Percentiles rank a stretch among this genome's conserved stretches.
These are phyloP conservation scores for Dimargaris xerosporica DNA, from an alignment of 192 early-diverging fungal genomes.

Conservation along the genomic window DNA sequence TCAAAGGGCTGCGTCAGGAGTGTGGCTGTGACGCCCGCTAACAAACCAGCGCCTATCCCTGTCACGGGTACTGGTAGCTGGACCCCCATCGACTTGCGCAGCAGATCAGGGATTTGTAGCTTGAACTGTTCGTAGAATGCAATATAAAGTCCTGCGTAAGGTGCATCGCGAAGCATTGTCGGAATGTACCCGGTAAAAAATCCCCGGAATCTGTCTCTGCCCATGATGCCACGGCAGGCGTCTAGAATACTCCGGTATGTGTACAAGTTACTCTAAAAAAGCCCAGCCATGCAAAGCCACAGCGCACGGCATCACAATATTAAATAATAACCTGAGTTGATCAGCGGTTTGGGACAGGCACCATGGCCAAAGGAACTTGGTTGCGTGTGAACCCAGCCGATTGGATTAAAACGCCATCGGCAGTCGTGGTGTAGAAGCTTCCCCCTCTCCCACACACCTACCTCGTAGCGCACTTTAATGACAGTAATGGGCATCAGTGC, in stretches of 20 bases:
- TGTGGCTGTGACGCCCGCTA: constrained; percentile 59
- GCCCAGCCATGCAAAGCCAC: not conserved
- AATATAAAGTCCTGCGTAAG: constrained; percentile 80
- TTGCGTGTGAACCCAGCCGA: no score
- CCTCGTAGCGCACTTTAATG: constrained; percentile 83
- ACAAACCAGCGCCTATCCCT: constrained; percentile 44
- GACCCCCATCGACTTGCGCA: constrained; percentile 19
- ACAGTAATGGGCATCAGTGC: constrained; percentile 89
- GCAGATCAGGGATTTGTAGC: constrained; percentile 19
- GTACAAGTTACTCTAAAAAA: constrained; percentile 60
- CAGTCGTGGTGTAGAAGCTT: no score
- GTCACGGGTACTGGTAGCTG: constrained; percentile 36
- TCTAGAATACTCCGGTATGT: constrained; percentile 53
- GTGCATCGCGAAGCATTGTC: constrained; percentile 77
- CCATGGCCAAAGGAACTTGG: no score
- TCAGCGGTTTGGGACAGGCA: no score
- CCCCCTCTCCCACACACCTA: no score
- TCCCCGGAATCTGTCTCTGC: constrained; percentile 49
- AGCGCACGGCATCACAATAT: no score
- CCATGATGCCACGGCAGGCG: constrained; percentile 52
- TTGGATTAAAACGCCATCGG: no score
- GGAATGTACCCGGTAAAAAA: constrained; percentile 78
- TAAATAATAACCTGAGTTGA: no score
- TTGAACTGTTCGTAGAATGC: constrained; percentile 77
- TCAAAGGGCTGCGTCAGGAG: constrained; percentile 86